A percentile compares a stretch with the other conserved stretches of the same genome.
These are phyloP conservation scores for Boletus pseudopeckii DNA, from an alignment of 768 basidiomycete species.

Conservation along the genomic window DNA sequence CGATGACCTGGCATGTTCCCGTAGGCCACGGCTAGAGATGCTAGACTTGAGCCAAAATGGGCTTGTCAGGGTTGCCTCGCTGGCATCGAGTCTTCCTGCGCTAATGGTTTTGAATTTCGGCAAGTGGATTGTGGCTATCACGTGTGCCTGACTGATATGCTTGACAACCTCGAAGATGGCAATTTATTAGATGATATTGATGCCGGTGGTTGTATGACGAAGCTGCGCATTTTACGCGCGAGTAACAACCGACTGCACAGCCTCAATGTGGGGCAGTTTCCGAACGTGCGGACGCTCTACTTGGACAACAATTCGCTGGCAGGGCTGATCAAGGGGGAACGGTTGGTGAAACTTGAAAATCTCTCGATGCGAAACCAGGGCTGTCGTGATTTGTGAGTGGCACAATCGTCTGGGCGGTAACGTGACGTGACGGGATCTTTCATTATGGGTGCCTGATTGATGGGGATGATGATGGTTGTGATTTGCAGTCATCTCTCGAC, in stretches of 20 bases:
- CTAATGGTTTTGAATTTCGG: constrained; percentile 80
- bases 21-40: constrained; percentile 66
- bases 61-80: constrained; percentile 53
- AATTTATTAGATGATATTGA: constrained; percentile 62
- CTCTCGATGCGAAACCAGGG: constrained; percentile 89
- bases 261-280: constrained; percentile 61
- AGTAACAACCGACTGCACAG: constrained; percentile 75
- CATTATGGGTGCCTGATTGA: constrained; percentile 38
- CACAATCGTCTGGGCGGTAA: constrained; percentile 15
- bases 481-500: constrained; percentile 40
- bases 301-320: constrained; percentile 78
- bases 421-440: constrained; percentile 37
- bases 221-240: constrained; percentile 78
- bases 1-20: constrained; percentile 10
- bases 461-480: constrained; percentile 31
- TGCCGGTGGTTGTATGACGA: constrained; percentile 53
- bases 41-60: constrained; percentile 79
- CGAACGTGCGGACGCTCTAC: constrained; percentile 84
- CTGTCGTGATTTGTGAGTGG: constrained; percentile 68
- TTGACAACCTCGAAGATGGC: constrained; percentile 50
- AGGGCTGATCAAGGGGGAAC: constrained; percentile 49
- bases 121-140: constrained; percentile 41
- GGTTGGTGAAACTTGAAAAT: constrained; percentile 76
- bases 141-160: constrained; percentile 15
- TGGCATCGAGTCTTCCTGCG: constrained; percentile 53